Evolutionary conservation across 2,329 filamentous ascomycete species (phyloP), one percentile per base, ranked within the genome.

Genomic region (Grosmannia serpens): DNA sequence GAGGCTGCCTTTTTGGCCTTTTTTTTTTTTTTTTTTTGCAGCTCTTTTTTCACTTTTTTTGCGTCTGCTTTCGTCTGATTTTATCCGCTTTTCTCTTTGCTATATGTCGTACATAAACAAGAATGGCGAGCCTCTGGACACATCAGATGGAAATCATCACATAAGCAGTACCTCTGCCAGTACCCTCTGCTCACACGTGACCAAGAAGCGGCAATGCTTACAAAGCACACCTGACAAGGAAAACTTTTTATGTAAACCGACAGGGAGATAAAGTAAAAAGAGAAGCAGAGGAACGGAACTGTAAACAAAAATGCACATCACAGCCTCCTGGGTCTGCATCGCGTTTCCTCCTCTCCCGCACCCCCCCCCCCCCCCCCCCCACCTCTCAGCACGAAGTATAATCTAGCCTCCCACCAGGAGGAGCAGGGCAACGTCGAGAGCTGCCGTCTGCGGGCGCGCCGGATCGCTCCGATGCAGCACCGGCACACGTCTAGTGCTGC

Each of bases 401-500:
- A 29, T 29, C 8, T 31, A 31, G 50, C 26, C 29, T 46, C 38
- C 26, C 17, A 7, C 7, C 44, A 38, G n/a, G 8, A n/a, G n/a
- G n/a, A n/a, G n/a, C n/a, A n/a, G n/a, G n/a, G n/a, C n/a, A n/a
- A n/a, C n/a, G 15, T 38, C 35, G 35, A 6, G 9, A 31, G 5
- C 15, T 2, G 35, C 35, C 10, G 33, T 13, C 33, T 35, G 33
- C 10, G 33, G 2, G 10, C 13, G 33, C 29, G 33, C 33, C 33
- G 13, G 33, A 35, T 41, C 11, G 15, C 38, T 17, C 13, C 41
- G 31, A 33, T 10, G 10, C 10, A 26, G 20, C 26, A 22, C 17
- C 31, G 9, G 7, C 20, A 7, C 26, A 26, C 17, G 6, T 26
- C 29, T 62, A 60, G 38, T 59, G 9, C 62, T 83, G 73, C 57